Percentiles rank a stretch among this genome's conserved stretches.
Conservation (phyloP, 257 asterid species). For the Rehmannia glutinosa region DNA sequence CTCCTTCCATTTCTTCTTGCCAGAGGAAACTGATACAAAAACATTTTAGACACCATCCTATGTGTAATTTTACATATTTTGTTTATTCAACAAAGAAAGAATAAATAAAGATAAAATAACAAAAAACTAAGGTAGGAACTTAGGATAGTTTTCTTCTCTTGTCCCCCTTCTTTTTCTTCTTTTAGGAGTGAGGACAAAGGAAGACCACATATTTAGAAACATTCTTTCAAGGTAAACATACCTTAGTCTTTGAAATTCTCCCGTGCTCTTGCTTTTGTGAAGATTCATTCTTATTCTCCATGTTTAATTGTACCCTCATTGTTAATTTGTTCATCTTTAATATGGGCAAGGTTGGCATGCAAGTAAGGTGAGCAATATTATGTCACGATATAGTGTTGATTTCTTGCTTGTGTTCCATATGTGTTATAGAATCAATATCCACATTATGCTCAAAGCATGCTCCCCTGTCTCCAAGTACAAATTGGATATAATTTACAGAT, state of each 20-base stretch:
- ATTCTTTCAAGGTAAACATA: neutral
- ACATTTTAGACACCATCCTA: neutral
- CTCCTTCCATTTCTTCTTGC: no score
- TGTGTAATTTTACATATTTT: neutral
- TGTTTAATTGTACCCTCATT: neutral
- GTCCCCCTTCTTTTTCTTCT: no score
- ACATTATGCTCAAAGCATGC: neutral
- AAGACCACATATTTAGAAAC: neutral
- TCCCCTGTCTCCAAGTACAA: neutral
- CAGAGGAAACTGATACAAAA: no score
- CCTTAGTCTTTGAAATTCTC: neutral
- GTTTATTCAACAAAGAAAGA: neutral
- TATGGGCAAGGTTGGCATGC: neutral
- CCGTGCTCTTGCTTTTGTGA: neutral
- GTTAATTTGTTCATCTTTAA: neutral
- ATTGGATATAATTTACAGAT: no score
- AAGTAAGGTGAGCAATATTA: neutral
- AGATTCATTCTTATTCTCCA: neutral
- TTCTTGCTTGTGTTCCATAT: neutral
- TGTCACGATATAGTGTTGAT: neutral
- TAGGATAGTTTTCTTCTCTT: no score
- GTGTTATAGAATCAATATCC: neutral
- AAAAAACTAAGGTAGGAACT: no score
- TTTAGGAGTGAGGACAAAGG: no score
- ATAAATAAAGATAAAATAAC: neutral